Evolutionary conservation across 495 filamentous ascomycete species (phyloP).

Genomic region (Penicillium odoratum): DNA sequence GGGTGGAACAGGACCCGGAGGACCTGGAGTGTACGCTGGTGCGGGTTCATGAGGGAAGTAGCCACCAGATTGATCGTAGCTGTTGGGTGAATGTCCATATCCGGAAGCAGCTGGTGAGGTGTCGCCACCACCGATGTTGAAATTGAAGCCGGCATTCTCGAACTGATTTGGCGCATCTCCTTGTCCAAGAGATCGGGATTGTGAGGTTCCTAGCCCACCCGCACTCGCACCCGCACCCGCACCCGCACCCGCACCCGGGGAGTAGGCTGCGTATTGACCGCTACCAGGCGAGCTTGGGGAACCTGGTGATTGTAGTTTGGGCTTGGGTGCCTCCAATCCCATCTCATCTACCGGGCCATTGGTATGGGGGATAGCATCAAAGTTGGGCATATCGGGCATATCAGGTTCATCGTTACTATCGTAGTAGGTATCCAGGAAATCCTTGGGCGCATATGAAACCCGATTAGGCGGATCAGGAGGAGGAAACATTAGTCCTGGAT

Average conservation of each 20-base stretch:
- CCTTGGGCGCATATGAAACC: slow-evolving; percentile 32
- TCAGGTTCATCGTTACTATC: slow-evolving; percentile 47
- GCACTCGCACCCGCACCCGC: slow-evolving; percentile 21
- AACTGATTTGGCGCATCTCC: slow-evolving; percentile 52
- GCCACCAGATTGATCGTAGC: slow-evolving; percentile 10
- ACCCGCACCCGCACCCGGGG: slow-evolving; percentile 25
- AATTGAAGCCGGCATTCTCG: slow-evolving; percentile 56
- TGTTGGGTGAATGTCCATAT: slow-evolving; percentile 35
- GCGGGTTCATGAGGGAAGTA: slow-evolving; percentile 16
- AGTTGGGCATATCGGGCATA: slow-evolving; percentile 76
- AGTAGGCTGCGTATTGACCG: slow-evolving; percentile 38
- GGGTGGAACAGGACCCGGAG: slow-evolving; percentile 11
- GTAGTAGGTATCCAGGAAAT: slow-evolving; percentile 45
- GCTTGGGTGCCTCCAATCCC: slow-evolving; percentile 39
- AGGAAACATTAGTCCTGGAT: slow-evolving; percentile 19
- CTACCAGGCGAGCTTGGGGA: slow-evolving; percentile 20
- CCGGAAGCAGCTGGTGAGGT: slow-evolving; percentile 34
- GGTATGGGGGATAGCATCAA: slow-evolving; percentile 60
- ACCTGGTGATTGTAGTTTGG: slow-evolving; percentile 21
- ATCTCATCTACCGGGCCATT: slow-evolving; percentile 51
- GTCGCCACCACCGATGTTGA: slow-evolving; percentile 68
- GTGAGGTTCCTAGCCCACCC: slow-evolving; percentile 38
- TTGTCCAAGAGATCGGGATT: slow-evolving; percentile 59
- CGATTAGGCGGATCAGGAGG: slow-evolving; percentile 24
- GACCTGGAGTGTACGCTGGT: neutral